Evolutionary conservation across 345 rosid genomes (phyloP).

Genomic region (Euphorbia peplus): DNA sequence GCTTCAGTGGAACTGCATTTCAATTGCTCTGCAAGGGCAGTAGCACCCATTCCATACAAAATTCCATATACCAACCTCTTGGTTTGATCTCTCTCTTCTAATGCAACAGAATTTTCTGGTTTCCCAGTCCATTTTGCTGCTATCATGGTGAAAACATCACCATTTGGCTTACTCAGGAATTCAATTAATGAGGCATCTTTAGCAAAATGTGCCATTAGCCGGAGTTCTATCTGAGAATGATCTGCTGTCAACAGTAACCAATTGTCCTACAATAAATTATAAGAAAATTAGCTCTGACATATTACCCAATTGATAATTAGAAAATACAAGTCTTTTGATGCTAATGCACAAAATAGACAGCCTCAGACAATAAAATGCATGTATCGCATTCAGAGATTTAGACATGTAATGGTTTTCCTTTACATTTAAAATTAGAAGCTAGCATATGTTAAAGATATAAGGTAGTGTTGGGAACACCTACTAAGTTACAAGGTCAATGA

Average conservation of each 20-base stretch:
- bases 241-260: conserved; percentile 89
- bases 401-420: background rate
- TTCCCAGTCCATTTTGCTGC: conserved; percentile 87
- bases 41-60: conserved; percentile 99
- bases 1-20: conserved; percentile 83
- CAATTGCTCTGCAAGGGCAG: conserved; percentile 77
- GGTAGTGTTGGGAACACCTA: background rate
- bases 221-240: conserved; percentile 96
- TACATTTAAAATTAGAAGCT: background rate
- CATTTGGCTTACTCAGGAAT: conserved; percentile 68
- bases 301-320: background rate
- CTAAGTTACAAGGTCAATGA: conserved; percentile 5
- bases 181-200: conserved; percentile 69
- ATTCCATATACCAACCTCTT: conserved; percentile 93
- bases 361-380: background rate
- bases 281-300: background rate
- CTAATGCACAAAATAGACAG: background rate
- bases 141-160: conserved; percentile 89
- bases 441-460: background rate
- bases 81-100: conserved; percentile 77
- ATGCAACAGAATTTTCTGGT: conserved; percentile 53
- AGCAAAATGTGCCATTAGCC: conserved; percentile 94
- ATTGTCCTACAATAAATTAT: conserved; percentile 59
- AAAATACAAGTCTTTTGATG: background rate
- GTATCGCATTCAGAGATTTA: background rate